Conservation (phyloP, 2,329 filamentous ascomycete species). For the Sclerotinia borealis region DNA sequence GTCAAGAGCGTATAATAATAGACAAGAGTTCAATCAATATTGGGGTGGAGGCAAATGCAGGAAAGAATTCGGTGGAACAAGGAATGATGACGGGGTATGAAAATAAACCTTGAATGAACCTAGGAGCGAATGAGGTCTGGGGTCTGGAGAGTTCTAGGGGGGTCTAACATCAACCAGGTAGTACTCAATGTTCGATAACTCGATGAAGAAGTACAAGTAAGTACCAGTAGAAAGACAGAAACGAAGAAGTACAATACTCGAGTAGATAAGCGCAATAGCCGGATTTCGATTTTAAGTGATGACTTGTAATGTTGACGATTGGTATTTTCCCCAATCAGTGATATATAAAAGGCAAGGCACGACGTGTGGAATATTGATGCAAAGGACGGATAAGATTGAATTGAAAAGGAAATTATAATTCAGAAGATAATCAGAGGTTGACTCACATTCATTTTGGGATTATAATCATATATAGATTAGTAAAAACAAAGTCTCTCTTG, state of each 20-base stretch:
- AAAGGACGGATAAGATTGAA: not conserved
- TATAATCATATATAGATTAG: too few species aligned
- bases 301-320: not conserved
- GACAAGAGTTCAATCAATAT: too few species aligned
- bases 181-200: not conserved
- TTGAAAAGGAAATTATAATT: not conserved
- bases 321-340: not conserved
- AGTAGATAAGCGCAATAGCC: not conserved
- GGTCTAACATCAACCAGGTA: not conserved
- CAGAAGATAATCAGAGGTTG: too few species aligned
- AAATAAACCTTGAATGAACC: not conserved
- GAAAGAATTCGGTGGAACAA: not conserved
- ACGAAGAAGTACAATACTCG: too few species aligned
- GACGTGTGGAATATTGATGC: too few species aligned
- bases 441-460: not conserved
- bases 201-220: not conserved
- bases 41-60: too few species aligned
- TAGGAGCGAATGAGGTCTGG: too few species aligned
- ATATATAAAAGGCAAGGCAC: too few species aligned
- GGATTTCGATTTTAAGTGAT: not conserved
- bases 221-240: too few species aligned
- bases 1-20: too few species aligned
- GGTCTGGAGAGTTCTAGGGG: not conserved
- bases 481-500: too few species aligned
- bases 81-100: not conserved